Percentiles rank a stretch among this genome's conserved stretches.
Conservation (phyloP, 192 early-diverging fungal species). For the Backusella parvicylindrica region DNA sequence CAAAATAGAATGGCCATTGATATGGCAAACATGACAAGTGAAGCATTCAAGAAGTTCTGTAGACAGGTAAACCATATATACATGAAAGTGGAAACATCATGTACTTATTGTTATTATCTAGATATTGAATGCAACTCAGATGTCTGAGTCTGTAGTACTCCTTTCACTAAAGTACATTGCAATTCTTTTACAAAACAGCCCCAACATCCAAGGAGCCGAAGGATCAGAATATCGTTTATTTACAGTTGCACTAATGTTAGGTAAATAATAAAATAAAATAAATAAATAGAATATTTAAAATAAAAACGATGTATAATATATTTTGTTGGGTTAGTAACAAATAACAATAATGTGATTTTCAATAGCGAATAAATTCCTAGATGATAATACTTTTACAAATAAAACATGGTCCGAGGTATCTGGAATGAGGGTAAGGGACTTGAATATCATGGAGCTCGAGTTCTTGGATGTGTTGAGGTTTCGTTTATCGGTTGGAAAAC, state of each 20-base stretch:
- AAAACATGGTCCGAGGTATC: constrained; percentile 87
- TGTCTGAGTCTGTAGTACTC: constrained; percentile 51
- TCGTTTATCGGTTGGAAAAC: constrained; percentile 61
- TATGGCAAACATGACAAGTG: constrained; percentile 22
- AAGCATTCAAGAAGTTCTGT: constrained; percentile 38
- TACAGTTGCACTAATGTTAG: constrained; percentile 50
- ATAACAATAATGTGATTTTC: background rate
- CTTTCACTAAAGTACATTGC: constrained; percentile 53
- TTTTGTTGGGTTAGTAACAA: background rate
- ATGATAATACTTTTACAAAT: constrained; percentile 91
- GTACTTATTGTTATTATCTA: constrained; percentile 5
- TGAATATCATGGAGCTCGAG: constrained; percentile 82
- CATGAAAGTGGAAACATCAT: too few relatives aligned
- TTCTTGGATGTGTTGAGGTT: constrained; percentile 75
- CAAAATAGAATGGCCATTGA: constrained; percentile 17
- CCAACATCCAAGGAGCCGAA: constrained; percentile 46
- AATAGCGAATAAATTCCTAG: constrained; percentile 75
- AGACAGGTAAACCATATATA: constrained; percentile 24
- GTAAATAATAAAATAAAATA: constrained; percentile 20
- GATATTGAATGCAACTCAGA: constrained; percentile 46
- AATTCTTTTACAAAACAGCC: constrained; percentile 37
- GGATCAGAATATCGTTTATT: constrained; percentile 57
- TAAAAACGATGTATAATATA: background rate
- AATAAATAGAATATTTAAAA: background rate
- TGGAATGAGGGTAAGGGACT: constrained; percentile 73